Evolutionary conservation across 2,329 filamentous ascomycete species (phyloP).

Genomic region (Fusarium sp.): DNA sequence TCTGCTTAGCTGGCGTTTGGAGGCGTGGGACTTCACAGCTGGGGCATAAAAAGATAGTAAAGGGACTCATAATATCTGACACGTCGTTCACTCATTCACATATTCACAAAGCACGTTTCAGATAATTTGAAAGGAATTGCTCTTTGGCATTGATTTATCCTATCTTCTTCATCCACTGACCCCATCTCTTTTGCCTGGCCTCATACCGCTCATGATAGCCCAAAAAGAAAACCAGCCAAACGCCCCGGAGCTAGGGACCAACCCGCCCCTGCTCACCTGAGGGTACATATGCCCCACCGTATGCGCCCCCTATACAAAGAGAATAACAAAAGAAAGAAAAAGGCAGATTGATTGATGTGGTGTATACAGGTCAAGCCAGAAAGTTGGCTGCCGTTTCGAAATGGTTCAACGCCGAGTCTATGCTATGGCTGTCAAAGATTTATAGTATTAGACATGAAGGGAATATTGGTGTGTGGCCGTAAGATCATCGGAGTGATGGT

Average conservation of each 20-base stretch:
- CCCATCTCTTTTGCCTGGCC: conserved; percentile 42
- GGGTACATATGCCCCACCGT: conserved; percentile 40
- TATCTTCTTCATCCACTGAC: conserved; percentile 34
- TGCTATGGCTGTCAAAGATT: conserved; percentile 46
- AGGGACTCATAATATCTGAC: not conserved
- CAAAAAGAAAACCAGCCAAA: conserved; percentile 40
- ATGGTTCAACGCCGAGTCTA: conserved; percentile 50
- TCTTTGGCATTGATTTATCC: conserved; percentile 41
- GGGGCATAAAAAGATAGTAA: not conserved
- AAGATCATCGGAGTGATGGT: conserved; percentile 43
- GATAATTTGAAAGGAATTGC: conserved; percentile 35
- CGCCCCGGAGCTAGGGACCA: conserved; percentile 41
- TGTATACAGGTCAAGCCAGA: conserved; percentile 44
- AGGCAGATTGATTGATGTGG: conserved; percentile 42
- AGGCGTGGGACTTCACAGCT: not conserved
- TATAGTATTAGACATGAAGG: conserved; percentile 46
- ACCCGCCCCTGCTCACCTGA: conserved; percentile 34
- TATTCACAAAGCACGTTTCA: not conserved
- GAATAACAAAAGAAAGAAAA: conserved; percentile 38
- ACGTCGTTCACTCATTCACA: not conserved
- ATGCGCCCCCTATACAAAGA: conserved; percentile 46
- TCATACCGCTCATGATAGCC: conserved; percentile 45
- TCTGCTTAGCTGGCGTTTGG: not conserved
- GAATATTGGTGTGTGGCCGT: conserved; percentile 39
- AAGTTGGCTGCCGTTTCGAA: conserved; percentile 34